A percentile compares a stretch with the other conserved stretches of the same genome.
Conservation (phyloP, 768 basidiomycete species). For the Sporobolomyces pararoseus region DNA sequence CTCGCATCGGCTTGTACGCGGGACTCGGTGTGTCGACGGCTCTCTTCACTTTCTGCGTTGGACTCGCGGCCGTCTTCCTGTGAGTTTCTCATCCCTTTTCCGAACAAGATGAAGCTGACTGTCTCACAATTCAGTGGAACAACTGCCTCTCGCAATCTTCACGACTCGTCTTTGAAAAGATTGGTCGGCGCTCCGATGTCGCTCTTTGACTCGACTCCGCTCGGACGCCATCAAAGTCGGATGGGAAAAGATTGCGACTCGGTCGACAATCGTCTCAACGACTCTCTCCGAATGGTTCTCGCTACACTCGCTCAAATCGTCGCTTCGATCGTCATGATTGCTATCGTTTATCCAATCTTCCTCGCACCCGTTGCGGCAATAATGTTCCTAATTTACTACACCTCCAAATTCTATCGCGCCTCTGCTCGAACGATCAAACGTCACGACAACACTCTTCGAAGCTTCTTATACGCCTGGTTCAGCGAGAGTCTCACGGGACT, state of each 20-base stretch:
- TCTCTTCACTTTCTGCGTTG: constrained; percentile 56
- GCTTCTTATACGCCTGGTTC: constrained; percentile 83
- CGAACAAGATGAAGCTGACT: not conserved
- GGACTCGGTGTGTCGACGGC: constrained; percentile 58
- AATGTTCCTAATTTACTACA: constrained; percentile 57
- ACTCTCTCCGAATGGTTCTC: constrained; percentile 68
- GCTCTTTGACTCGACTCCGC: constrained; percentile 68
- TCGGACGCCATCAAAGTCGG: constrained; percentile 45
- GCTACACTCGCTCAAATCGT: constrained; percentile 14
- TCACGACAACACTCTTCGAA: constrained; percentile 73
- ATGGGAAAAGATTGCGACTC: constrained; percentile 49
- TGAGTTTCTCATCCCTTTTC: not conserved
- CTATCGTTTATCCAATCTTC: constrained; percentile 34
- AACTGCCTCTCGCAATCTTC: constrained; percentile 68
- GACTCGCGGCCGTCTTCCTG: constrained; percentile 54
- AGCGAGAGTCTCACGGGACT: constrained; percentile 83
- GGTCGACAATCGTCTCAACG: constrained; percentile 64
- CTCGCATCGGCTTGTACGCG: constrained; percentile 54
- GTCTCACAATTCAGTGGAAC: constrained; percentile 56
- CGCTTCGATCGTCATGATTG: constrained; percentile 13
- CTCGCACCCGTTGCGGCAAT: constrained; percentile 13
- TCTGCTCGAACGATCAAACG: constrained; percentile 82
- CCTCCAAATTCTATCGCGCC: constrained; percentile 55
- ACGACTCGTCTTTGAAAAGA: constrained; percentile 63
- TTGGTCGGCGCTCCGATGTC: constrained; percentile 82